Evolutionary conservation across 1,284 basidiomycete genomes (phyloP).

Genomic region (Dichomitus squalens): DNA sequence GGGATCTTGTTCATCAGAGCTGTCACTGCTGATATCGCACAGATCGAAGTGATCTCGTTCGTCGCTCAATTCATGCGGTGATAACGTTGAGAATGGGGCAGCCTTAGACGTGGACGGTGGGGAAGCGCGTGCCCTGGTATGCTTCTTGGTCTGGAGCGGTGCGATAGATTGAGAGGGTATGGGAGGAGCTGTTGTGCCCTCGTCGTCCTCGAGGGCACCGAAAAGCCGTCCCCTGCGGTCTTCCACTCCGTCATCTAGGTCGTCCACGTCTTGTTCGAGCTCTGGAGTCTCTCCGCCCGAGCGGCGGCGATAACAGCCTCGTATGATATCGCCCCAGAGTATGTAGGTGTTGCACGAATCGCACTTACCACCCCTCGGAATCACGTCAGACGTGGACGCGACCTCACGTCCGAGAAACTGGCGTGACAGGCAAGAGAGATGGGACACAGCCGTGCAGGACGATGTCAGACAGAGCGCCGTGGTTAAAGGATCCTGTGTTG

Average conservation of each 20-base stretch:
- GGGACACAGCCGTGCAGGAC: conserved; percentile 57
- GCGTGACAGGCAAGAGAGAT: conserved; percentile 70
- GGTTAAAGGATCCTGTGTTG: conserved; percentile 55
- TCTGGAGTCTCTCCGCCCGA: conserved; percentile 35
- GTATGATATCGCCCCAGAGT: conserved; percentile 76
- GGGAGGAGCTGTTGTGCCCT: conserved; percentile 8
- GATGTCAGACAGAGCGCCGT: conserved; percentile 54
- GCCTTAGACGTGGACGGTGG: conserved; percentile 1
- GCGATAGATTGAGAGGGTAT: background rate
- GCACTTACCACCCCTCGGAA: conserved; percentile 69
- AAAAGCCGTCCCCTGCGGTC: conserved; percentile 16
- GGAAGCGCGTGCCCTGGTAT: background rate
- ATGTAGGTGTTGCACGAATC: conserved; percentile 53
- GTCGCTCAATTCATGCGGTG: conserved; percentile 3
- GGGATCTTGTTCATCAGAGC: conserved; percentile 26
- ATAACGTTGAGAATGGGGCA: conserved; percentile 11
- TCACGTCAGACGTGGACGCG: conserved; percentile 35
- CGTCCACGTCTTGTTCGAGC: conserved; percentile 27
- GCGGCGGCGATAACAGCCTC: conserved; percentile 65
- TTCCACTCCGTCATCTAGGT: conserved; percentile 29
- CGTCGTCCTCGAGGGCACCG: conserved; percentile 30
- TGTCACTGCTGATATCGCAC: conserved; percentile 31
- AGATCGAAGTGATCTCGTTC: conserved; percentile 38
- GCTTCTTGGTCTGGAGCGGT: conserved; percentile 10
- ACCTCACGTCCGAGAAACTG: conserved; percentile 46